Base-by-base conservation (phyloP, 1,284 basidiomycete species). In the Tilletia caries region DNA sequence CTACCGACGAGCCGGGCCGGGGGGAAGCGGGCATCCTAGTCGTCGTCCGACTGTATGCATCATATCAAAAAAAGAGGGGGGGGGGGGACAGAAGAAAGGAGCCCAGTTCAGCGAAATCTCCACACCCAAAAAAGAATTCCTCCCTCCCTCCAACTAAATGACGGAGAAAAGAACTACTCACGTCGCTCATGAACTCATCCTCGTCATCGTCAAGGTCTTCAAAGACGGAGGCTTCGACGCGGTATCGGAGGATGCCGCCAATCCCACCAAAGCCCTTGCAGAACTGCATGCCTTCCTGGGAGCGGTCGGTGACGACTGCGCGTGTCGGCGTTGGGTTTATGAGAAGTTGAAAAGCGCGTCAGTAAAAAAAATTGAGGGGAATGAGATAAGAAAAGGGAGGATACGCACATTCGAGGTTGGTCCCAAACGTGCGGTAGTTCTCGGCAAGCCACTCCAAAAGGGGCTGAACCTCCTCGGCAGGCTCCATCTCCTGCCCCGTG, bases 241-340 rank as follows among this genome's bases (percentile, higher is more conserved):
- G 81, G 78, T 77, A 83, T 70, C 94, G 89, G 73, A 97, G 86
- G 71, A 98, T 86, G 41, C 95, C 95, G 62, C 95, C 95, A 75
- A 98, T 96, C 43, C 95, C 95, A 86, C 95, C 95, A 81, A 98
- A 98, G 66, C 95, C 96, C 84, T 95, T 95, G 80, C 96, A 94
- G 86, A 98, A 98, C 85, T 98, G 96, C 58, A 92, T 92, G 41
- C 95, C 95, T 84, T 98, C 95, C 83, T 98, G 95, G n/a, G 92
- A 95, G 65, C 83, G 75, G 68, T 79, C 77, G 5, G 79, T 78
- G 64, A 78, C 81, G 37, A 80, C 60, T 48, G 65, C n/a, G n/a
- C n/a, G n/a, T n/a, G n/a, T n/a, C n/a, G n/a, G n/a, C n/a, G n/a
- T n/a, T n/a, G n/a, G n/a, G n/a, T 18, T 10, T 8, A 44, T 44